Evolutionary conservation across 1,284 basidiomycete species (phyloP).

Genomic region (Cryptococcus sp.): DNA sequence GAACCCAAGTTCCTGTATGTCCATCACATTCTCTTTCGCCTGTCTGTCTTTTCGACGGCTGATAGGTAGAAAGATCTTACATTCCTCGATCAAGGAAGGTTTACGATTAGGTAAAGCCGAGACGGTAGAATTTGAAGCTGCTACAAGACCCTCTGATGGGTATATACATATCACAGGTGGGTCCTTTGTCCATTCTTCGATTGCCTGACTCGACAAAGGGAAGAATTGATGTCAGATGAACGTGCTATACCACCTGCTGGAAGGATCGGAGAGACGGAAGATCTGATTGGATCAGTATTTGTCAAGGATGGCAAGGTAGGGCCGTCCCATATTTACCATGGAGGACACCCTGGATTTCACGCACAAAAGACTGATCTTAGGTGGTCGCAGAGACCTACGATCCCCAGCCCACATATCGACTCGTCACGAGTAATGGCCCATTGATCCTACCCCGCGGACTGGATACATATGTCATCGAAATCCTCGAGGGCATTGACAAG

Average conservation of each 20-base stretch:
- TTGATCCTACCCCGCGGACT: constrained; percentile 38
- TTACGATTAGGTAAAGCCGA: constrained; percentile 16
- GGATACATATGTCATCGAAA: constrained; percentile 34
- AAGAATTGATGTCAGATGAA: constrained; percentile 27
- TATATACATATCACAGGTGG: constrained; percentile 46
- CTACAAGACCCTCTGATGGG: constrained; percentile 40
- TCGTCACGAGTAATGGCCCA: constrained; percentile 42
- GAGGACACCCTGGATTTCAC: not conserved
- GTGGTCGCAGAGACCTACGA: constrained; percentile 41
- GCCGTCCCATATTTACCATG: too few relatives aligned
- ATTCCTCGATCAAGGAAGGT: constrained; percentile 23
- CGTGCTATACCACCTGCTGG: constrained; percentile 43
- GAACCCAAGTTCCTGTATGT: constrained; percentile 32
- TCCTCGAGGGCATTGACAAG: constrained; percentile 25
- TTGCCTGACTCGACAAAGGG: not conserved
- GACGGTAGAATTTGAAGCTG: constrained; percentile 38
- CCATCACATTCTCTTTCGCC: not conserved
- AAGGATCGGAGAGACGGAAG: constrained; percentile 47
- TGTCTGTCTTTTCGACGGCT: not conserved
- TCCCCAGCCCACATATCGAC: constrained; percentile 40
- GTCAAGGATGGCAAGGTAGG: constrained; percentile 45
- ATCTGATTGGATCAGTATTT: constrained; percentile 45
- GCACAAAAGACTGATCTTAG: too few relatives aligned
- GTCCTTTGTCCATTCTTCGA: too few relatives aligned
- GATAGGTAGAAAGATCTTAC: constrained; percentile 14